Percentiles rank a stretch among this genome's conserved stretches.
These are phyloP conservation scores for Microstegium vimineum DNA, from an alignment of 176 grass and related monocot species.

Conservation along the genomic window DNA sequence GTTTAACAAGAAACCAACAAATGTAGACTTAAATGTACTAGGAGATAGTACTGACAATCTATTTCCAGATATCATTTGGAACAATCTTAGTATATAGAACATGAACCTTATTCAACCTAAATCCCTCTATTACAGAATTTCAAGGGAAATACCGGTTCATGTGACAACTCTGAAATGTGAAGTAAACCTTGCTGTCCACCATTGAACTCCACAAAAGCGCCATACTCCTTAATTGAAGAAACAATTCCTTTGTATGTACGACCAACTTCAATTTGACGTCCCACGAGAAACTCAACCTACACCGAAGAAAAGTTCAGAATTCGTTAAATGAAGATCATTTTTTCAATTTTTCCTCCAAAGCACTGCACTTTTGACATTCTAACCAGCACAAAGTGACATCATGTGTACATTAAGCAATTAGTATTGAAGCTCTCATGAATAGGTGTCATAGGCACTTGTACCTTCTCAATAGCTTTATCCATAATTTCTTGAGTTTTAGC, in stretches of 20 bases:
- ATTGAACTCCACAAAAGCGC: constrained; percentile 97
- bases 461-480: constrained; percentile 92
- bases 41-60: not conserved
- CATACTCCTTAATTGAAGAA: constrained; percentile 90
- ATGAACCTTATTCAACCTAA: not conserved
- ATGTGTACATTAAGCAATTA: not conserved
- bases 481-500: constrained; percentile 89
- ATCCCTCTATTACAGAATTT: constrained; percentile 20
- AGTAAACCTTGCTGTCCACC: constrained; percentile 95
- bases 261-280: constrained; percentile 86
- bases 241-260: constrained; percentile 76
- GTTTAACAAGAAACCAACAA: not conserved
- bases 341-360: not conserved
- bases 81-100: not conserved
- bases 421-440: not conserved
- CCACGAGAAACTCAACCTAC: constrained; percentile 89
- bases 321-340: not conserved
- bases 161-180: constrained; percentile 94
- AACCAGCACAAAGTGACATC: not conserved
- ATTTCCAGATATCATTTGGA: not conserved
- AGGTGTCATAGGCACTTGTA: constrained; percentile 27
- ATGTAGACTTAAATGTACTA: not conserved
- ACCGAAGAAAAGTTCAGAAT: not conserved
- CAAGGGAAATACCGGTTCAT: constrained; percentile 74
- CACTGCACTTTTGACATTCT: constrained; percentile 1